Base-by-base conservation (phyloP, 257 asterid species). In the Solanum ahanhuiri region DNA sequence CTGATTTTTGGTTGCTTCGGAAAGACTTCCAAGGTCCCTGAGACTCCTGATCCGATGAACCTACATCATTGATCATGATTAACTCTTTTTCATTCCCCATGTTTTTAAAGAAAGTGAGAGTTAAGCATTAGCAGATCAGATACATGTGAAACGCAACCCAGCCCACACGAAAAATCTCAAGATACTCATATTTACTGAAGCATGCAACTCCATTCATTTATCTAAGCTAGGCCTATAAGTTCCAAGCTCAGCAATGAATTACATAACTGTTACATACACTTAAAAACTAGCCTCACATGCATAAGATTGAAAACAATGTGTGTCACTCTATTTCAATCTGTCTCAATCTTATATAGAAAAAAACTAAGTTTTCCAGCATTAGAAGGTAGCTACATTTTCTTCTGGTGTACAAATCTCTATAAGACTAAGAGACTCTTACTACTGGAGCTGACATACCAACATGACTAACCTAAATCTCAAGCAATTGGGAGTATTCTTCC, bases 11-110 rank as follows among this genome's bases (percentile, higher is more conserved):
- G 54, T 86, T 48, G 91, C 87, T 87, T 91, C 95, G 3, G 94
- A 85, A 67, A 92, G 90, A 86, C 79, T 87, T 86, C 89, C 88
- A 87, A 94, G 91, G 88, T 90, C 92, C 93, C 89, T 90, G 73
- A 94, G 92, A 86, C 93, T 90, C 89, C 88, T 92, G 81, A 37
- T 89, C 63, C 43, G 86, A 89, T 86, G 88, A 85, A 91, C 95
- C 98, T 93, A 85, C 87, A 87, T 48, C 41, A 45, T 79, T 2
- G 28, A 25, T 77, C 73, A 79, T 85, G 72, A 87, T 64, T 34
- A 48, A 34, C n/a, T 10, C 9, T 54, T 17, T n/a, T 39, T 33
- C 71, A 33, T 69, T 30, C 35, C 11, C 14, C 35, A 31, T 69
- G n/a, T 9, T 70, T 70, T 57, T 45, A 5, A 31, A 41, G 20